Base-by-base conservation (phyloP, 2,329 filamentous ascomycete genomes). In the Dichotomopilus funicola region DNA sequence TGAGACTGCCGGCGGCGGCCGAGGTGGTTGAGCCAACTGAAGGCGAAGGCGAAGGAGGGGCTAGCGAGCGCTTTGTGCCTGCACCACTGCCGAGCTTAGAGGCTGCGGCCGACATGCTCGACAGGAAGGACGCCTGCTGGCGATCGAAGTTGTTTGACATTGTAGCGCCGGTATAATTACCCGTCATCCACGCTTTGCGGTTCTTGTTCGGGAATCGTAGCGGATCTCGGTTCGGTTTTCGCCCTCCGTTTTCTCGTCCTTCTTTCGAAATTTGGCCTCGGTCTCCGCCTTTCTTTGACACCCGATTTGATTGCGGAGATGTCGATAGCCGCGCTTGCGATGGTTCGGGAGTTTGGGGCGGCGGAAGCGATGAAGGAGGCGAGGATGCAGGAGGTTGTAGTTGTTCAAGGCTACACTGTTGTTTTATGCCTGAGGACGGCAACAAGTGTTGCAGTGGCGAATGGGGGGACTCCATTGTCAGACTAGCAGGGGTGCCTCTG, bases 41-140 rank as follows among this genome's bases (percentile, higher is more conserved):
- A 46, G 78, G 83, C 42, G 83, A 82, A 44, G 82, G 85, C 51
- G 80, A 89, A 13, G 81, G 79, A 10, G 81, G 81, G 49, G 80
- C 79, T 63, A 78, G 76, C 55, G 70, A 67, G 55, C 70, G 66
- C 63, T 73, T 82, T 63, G 68, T 47, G 44, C 50, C 45, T 5
- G 54, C 75, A 73, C 75, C 70, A 68, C 74, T 66, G 40, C 75
- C 77, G 62, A 89, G 73, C 66, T 86, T 86, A 51, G 80, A 73
- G 19, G 85, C 82, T n/a, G 82, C 83, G 51, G 82, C 78, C 56
- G 81, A 75, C 56, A 87, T 78, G 60, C 78, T 79, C 64, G 78
- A 82, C 64, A 77, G 81, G 72, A 86, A 83, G 63, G 73, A 78
- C 55, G 79, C 81, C 61, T 83, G 78, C 70, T 86, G 82, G 63